These are phyloP conservation scores for Fraxinus floribunda DNA, from an alignment of 305 asterid species.

Conservation along the genomic window DNA sequence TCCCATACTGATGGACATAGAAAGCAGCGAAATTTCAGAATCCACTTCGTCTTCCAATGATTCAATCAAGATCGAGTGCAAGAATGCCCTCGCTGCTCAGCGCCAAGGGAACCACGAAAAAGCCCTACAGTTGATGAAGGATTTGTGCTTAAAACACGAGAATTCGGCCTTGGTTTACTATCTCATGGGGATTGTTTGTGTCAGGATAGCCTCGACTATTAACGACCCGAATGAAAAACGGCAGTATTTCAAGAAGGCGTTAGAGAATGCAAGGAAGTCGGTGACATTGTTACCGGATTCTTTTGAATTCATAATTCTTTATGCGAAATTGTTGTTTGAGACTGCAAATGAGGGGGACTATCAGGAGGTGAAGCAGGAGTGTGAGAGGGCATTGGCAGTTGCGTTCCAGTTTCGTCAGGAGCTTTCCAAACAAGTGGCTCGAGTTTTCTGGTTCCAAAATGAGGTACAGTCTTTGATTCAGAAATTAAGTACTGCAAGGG, in stretches of 20 bases:
- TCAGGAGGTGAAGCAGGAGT: not conserved
- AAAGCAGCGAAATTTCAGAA: not conserved
- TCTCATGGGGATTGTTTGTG: conserved; percentile 69
- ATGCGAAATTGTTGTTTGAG: conserved; percentile 76
- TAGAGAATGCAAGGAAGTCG: conserved; percentile 73
- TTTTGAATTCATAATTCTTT: conserved; percentile 73
- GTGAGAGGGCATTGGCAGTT: not conserved
- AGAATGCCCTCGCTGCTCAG: conserved; percentile 59
- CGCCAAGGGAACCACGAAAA: conserved; percentile 73
- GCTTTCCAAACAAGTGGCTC: conserved; percentile 47
- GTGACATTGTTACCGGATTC: conserved; percentile 59
- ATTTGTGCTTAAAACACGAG: conserved; percentile 57
- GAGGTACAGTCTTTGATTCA: conserved; percentile 72
- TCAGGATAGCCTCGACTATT: conserved; percentile 60
- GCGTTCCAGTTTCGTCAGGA: conserved; percentile 71
- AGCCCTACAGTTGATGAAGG: conserved; percentile 82
- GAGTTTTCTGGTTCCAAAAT: conserved; percentile 53
- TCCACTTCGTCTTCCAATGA: conserved; percentile 27
- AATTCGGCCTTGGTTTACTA: conserved; percentile 65
- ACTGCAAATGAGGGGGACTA: conserved; percentile 34
- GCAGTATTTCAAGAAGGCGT: conserved; percentile 64
- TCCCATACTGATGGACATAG: not conserved
- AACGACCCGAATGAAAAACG: conserved; percentile 64
- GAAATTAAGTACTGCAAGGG: conserved; percentile 39
- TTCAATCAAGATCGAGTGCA: conserved; percentile 59